Evolutionary conservation across 345 rosid genomes (phyloP), one percentile per base, ranked within the genome.

Genomic region (Boechera retrofracta): DNA sequence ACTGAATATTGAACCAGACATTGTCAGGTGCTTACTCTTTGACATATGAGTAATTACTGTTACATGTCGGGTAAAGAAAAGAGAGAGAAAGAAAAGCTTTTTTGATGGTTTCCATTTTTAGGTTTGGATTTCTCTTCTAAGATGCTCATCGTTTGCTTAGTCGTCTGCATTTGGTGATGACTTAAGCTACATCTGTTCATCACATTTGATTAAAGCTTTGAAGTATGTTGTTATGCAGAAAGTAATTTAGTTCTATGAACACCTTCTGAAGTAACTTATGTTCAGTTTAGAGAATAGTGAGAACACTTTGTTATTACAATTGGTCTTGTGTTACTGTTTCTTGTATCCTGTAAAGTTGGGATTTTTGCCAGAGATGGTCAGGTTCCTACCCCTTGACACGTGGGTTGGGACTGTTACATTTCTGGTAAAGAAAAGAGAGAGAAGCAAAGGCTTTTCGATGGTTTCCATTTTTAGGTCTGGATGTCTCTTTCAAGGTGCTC

Each of bases 381-480:
- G 83, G 83, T 82, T 39, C 64, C 80, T 71, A 56, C 81, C 73
- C 10, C 74, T 45, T 81, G 4, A 59, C 7, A 1, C 18, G 28
- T 75, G 67, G 64, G 84, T 84, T 67, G 66, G 60, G n/a, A 75
- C 84, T 80, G 86, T 85, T 85, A 83, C 85, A 78, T 80, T 80
- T 74, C 83, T 85, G 87, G 87, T 33, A 85, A 42, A 81, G 26
- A 15, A 75, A 75, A 33, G 29, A 75, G 47, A 28, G 88, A 67
- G 81, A 70, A 57, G 59, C 79, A 72, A 39, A 73, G 72, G 52
- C 52, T 38, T 55, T 18, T 45, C 63, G 81, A 64, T 85, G 89
- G 89, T 81, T 86, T 81, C 68, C 82, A 81, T 52, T 76, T 62
- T 36, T 36, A 48, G 64, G 48, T 18, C 55, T 67, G 47, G 60